These are phyloP conservation scores for Trametes hirsuta DNA, from an alignment of 1,284 basidiomycete species.

Conservation along the genomic window DNA sequence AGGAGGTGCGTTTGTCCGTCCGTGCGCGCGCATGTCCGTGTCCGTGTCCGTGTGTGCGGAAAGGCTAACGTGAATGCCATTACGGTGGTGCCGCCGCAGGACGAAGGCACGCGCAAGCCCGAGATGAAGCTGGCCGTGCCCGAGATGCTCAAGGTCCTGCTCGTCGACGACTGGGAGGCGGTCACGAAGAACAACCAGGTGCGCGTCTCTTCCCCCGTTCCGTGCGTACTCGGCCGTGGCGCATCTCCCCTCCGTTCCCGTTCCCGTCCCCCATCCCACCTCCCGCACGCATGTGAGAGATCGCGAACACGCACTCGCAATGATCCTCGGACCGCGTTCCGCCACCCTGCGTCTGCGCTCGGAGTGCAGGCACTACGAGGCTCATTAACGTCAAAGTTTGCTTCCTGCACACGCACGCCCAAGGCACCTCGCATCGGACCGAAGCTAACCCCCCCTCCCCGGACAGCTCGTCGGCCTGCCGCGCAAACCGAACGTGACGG, in stretches of 20 bases:
- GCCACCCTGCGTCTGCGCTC: too few species aligned
- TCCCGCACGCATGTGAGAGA: too few species aligned
- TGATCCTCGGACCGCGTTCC: too few species aligned
- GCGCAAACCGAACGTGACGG: constrained; percentile 78
- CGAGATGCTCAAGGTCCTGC: constrained; percentile 83
- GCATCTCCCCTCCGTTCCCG: too few species aligned
- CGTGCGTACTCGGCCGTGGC: too few species aligned
- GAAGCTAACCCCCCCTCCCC: too few species aligned
- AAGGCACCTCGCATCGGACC: too few species aligned
- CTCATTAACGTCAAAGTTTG: too few species aligned
- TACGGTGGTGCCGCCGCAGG: constrained; percentile 38
- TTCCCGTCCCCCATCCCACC: too few species aligned
- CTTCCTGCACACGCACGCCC: too few species aligned
- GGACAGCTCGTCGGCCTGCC: constrained; percentile 86
- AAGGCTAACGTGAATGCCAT: background rate
- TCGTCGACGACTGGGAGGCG: constrained; percentile 98
- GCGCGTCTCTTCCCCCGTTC: constrained; percentile 10
- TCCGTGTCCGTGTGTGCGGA: background rate
- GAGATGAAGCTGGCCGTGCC: constrained; percentile 93
- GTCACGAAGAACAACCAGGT: constrained; percentile 95
- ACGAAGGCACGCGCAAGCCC: constrained; percentile 72
- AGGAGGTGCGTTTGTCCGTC: constrained; percentile 49
- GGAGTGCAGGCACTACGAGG: too few species aligned
- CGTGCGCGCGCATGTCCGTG: background rate
- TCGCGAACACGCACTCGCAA: too few species aligned